These are phyloP conservation scores for Aspergillus mulundensis DNA, from an alignment of 495 filamentous ascomycete species.

Conservation along the genomic window DNA sequence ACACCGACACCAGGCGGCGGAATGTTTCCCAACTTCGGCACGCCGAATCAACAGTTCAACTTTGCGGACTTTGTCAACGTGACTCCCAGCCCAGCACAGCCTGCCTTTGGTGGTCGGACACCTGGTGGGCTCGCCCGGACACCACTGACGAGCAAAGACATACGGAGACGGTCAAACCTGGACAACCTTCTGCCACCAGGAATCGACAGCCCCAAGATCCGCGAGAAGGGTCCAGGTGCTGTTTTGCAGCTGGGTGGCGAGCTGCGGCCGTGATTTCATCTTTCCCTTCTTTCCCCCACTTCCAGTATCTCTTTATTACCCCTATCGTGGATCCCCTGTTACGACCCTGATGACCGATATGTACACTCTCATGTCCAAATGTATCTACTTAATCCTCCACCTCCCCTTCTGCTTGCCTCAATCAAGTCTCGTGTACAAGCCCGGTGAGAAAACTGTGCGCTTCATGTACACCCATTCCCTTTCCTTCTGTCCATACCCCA, in stretches of 20 bases:
- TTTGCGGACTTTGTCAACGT: slow-evolving; percentile 97
- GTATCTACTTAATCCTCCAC: slow-evolving; percentile 14
- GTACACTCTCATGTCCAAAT: slow-evolving; percentile 24
- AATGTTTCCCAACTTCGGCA: slow-evolving; percentile 55
- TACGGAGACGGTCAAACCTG: slow-evolving; percentile 60
- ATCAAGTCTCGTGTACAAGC: background rate
- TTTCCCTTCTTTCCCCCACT: background rate
- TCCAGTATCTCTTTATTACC: background rate
- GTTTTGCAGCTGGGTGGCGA: slow-evolving; percentile 44
- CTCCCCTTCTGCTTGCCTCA: background rate
- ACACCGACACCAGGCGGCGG: slow-evolving; percentile 78
- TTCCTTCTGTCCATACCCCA: slow-evolving; percentile 13
- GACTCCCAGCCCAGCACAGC: slow-evolving; percentile 91
- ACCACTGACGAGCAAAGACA: slow-evolving; percentile 50
- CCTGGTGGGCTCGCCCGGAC: slow-evolving; percentile 56
- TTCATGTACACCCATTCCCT: slow-evolving; percentile 6
- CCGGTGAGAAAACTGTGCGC: background rate
- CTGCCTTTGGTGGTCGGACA: slow-evolving; percentile 64
- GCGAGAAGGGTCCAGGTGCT: slow-evolving; percentile 29
- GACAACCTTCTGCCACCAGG: slow-evolving; percentile 58
- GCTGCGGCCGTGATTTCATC: slow-evolving; percentile 24
- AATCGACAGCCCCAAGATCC: slow-evolving; percentile 30
- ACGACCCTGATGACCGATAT: slow-evolving; percentile 37
- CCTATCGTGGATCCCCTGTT: slow-evolving; percentile 11
- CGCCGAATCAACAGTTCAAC: slow-evolving; percentile 71